Evolutionary conservation across 1,139 yeast genomes (phyloP), one percentile per base, ranked within the genome.

Genomic region (Candida tetrigidarum): DNA sequence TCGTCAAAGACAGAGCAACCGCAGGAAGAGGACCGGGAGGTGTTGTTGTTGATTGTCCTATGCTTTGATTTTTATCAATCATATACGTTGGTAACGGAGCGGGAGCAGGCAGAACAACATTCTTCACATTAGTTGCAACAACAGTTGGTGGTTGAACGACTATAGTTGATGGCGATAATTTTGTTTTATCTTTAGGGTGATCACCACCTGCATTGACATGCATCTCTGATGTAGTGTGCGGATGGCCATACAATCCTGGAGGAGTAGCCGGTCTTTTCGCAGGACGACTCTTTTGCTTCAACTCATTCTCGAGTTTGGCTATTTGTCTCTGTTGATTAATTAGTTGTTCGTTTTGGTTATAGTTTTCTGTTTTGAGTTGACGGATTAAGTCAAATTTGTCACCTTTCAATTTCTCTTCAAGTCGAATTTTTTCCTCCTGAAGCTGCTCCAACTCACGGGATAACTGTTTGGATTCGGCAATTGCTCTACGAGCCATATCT

Each of bases 401-500:
- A 40, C 54, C 51, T 4, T 60, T 56, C 5, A 64, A 55, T 38
- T 61, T 64, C 20, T 48, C 38, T 46, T 63, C 61, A 26, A 65
- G 49, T 30, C 53, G 51, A 27, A 51, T 49, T 43, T 66, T 63
- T 29, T 66, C 68, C n/a, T 46, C 53, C 47, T 59, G 64, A 25
- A 71, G 47, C 3, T 29, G 32, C 19, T 56, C 51, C 14, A 71
- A 46, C 14, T 58, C 56, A 32, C 56, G 56, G 5, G 55, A 43
- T 41, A 70, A 50, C 26, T 58, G 62, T 25, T 58, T 56, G 0
- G 67, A 56, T 42, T 69, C 72, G 30, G 65, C 50, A n/a, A 69
- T 56, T 1, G 72, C 72, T 44, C 65, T 54, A 42, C 66, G 57
- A 2, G 74, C 71, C 3, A 63, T 66, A 34, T 66, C 69, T 45